Conservation (phyloP, 208 protist genomes). For the Herpetomonas muscarum region DNA sequence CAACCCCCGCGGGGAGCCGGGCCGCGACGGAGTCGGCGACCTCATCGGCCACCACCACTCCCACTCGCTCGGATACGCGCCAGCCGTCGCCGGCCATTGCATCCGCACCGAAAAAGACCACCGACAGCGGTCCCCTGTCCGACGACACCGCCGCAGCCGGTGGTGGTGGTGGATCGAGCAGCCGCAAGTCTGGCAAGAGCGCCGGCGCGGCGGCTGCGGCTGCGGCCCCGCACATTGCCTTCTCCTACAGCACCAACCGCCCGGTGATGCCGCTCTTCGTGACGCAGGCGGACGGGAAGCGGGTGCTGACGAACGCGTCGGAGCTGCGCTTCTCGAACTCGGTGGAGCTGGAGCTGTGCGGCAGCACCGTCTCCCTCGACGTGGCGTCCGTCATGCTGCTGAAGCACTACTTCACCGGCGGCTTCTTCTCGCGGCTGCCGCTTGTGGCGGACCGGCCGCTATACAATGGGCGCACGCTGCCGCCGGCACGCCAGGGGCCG, state of each 20-base stretch:
- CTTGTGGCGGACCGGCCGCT: constrained; percentile 49
- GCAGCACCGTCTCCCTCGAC: constrained; percentile 64
- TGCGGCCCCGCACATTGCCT: constrained; percentile 35
- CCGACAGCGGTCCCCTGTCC: no score
- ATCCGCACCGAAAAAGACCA: no score
- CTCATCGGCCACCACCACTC: no score
- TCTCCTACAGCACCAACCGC: constrained; percentile 62
- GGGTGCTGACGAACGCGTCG: constrained; percentile 52
- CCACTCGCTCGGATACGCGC: no score
- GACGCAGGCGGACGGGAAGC: constrained; percentile 38
- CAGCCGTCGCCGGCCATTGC: no score
- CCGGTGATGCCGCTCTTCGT: constrained; percentile 80
- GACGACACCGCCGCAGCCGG: no score
- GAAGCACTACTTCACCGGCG: constrained; percentile 63
- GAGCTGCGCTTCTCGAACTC: constrained; percentile 77
- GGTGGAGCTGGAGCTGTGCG: constrained; percentile 58
- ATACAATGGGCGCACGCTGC: constrained; percentile 63
- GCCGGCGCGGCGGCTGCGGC: not conserved
- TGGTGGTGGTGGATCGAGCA: no score
- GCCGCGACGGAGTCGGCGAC: not conserved
- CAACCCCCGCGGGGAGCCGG: not conserved
- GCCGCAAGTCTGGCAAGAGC: not conserved
- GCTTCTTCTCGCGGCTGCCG: constrained; percentile 60
- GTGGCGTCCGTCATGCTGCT: constrained; percentile 68
- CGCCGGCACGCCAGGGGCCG: constrained; percentile 37